Evolutionary conservation across 768 basidiomycete genomes (phyloP).

Genomic region (Chalciporus pseudorubinellus): DNA sequence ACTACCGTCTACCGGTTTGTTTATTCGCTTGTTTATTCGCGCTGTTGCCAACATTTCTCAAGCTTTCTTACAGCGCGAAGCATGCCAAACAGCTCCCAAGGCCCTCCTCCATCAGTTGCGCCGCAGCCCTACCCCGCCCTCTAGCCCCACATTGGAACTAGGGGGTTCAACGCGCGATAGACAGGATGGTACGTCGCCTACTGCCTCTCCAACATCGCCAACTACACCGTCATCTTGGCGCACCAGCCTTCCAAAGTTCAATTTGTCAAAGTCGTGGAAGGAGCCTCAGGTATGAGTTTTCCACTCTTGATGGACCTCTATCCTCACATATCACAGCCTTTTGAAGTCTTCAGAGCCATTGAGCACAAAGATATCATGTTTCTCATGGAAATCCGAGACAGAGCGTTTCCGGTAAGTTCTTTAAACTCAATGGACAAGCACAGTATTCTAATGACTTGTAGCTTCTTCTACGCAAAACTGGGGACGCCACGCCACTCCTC

Average conservation of each 20-base stretch:
- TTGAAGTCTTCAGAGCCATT: constrained; percentile 77
- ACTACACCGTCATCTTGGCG: constrained; percentile 13
- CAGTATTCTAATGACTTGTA: constrained; percentile 25
- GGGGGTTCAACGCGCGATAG: constrained; percentile 10
- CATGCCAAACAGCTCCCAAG: constrained; percentile 52
- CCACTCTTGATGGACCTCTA: background rate
- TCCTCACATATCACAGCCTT: constrained; percentile 38
- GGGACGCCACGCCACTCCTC: constrained; percentile 83
- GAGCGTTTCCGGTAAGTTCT: constrained; percentile 68
- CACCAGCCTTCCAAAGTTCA: constrained; percentile 12
- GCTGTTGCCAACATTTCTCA: constrained; percentile 26
- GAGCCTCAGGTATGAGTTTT: constrained; percentile 47
- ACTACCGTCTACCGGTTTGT: constrained; percentile 64
- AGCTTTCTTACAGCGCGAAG: constrained; percentile 77
- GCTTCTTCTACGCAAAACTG: constrained; percentile 82
- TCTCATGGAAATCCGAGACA: constrained; percentile 81
- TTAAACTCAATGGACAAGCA: background rate
- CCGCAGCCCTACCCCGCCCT: constrained; percentile 41
- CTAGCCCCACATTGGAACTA: constrained; percentile 17
- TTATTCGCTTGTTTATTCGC: constrained; percentile 1
- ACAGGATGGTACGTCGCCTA: constrained; percentile 15
- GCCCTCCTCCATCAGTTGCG: constrained; percentile 56
- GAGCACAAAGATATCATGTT: constrained; percentile 81
- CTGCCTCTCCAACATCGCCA: constrained; percentile 23
- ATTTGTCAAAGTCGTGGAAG: constrained; percentile 39